A percentile compares a stretch with the other conserved stretches of the same genome.
phyloP scores from a whole-genome alignment of 495 filamentous ascomycete species.

The Baudoinia panamericana region DNA sequence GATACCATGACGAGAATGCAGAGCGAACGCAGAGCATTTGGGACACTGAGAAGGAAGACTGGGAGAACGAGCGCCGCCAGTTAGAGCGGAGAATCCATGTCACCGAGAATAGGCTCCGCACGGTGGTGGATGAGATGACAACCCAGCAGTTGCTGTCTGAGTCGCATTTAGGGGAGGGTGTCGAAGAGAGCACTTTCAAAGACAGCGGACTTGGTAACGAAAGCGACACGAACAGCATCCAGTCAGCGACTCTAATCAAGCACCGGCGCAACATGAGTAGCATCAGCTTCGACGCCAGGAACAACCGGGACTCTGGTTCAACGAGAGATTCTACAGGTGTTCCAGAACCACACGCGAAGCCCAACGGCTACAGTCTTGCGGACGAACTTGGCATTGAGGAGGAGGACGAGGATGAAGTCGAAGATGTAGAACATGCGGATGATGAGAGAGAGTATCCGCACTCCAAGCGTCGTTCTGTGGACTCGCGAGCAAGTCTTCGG shows the following conservation, averaged over 20 bases:
- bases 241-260: slow-evolving; percentile 61
- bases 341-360: slow-evolving; percentile 42
- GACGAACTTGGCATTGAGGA: slow-evolving; percentile 82
- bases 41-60: slow-evolving; percentile 67
- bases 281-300: slow-evolving; percentile 39
- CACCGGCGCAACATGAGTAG: slow-evolving; percentile 40
- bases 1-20: slow-evolving; percentile 70
- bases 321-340: slow-evolving; percentile 3
- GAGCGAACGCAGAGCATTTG: slow-evolving; percentile 61
- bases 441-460: slow-evolving; percentile 28
- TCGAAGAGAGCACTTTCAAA: slow-evolving; percentile 37
- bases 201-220: slow-evolving; percentile 36
- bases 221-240: slow-evolving; percentile 64
- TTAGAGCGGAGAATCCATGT: slow-evolving; percentile 76
- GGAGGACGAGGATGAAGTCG: slow-evolving; percentile 47
- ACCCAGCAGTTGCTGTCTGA: slow-evolving; percentile 55
- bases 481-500: not conserved
- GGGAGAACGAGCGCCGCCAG: slow-evolving; percentile 67
- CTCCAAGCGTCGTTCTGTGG: slow-evolving; percentile 20
- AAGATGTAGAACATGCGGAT: slow-evolving; percentile 30
- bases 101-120: slow-evolving; percentile 71
- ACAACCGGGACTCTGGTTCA: slow-evolving; percentile 35
- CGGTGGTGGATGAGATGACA: slow-evolving; percentile 70
- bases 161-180: slow-evolving; percentile 24
- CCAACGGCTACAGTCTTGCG: slow-evolving; percentile 63